Evolutionary conservation across 2,329 filamentous ascomycete species (phyloP), one percentile per base, ranked within the genome.

Genomic region (Alternaria angustiovoidea): DNA sequence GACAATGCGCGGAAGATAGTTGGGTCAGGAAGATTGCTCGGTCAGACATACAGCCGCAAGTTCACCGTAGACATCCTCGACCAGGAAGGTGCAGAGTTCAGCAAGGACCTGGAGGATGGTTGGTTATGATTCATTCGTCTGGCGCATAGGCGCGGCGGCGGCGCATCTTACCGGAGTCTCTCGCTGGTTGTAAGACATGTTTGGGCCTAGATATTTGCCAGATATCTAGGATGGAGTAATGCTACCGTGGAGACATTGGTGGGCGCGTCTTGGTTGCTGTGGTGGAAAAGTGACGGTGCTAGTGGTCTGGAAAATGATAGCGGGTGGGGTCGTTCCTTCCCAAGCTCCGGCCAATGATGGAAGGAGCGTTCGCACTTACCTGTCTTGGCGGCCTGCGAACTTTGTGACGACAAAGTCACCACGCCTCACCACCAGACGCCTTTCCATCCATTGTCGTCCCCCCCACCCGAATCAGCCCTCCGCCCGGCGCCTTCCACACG

Each of bases 21-120:
- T 0, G 24, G 24, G 6, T 26, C 24, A 26, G 2, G 24, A 26
- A 26, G 24, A 26, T 26, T 30, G 18, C 8, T 32, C 16, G 39
- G 20, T 26, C 39, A 20, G 30, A 67, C 66, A 39, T 91, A 97
- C 94, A 77, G 93, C 92, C 64, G 93, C 93, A 60, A 98, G 88
- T 81, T 96, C 92, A 75, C 95, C 95, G 79, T 95, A 94, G 61
- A 92, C 86, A 77, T 97, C 93, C 76, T 93, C 89, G 65, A 98
- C 90, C 65, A 97, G 86, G 77, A 96, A 88, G 82, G 90, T 87
- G 84, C 93, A 97, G 75, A 98, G 91, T 87, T 97, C 92, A 74
- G 91, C 88, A 69, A 91, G 81, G 81, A 88, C 84, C 92, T 94
- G 91, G 86, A 57, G 46, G 4, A 46, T 34, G 51, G 67, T 76